Evolutionary conservation across 169 alveolate species (phyloP), one percentile per base, ranked within the genome.

Genomic region (Theileria sp.): DNA sequence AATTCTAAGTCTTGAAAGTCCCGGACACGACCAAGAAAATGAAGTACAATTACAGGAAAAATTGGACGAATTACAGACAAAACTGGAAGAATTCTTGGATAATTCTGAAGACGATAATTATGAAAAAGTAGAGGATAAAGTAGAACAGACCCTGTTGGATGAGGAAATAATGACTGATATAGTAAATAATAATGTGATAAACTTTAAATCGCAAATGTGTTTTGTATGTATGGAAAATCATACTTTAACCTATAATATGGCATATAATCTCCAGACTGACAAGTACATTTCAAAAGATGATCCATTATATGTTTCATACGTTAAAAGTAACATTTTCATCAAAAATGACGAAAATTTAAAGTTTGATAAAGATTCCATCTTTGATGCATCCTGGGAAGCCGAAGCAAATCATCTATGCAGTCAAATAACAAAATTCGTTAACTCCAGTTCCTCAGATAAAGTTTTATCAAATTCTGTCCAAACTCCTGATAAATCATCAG

Each of bases 371-470:
- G 76, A 36, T 8, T 80, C 90, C 23, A n/a, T 50, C 26, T 36
- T 54, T 32, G 90, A 84, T 25, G 90, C 82, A 3, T 84, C 90
- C 61, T 84, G 86, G 90, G 86, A 76, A 12, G 77, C 61, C 32
- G 90, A 84, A 61, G 30, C 90, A n/a, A 38, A 65, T 36, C 83
- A 75, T 17, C 74, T 67, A 6, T 44, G 83, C 61, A 65, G 54
- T 23, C 75, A 73, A 13, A 21, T 82, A 12, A 56, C 28, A 54
- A 32, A 9, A 19, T 60, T 82, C 25, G 38, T 44, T 25, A 54
- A 28, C 49, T 13, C 74, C 5, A 44, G 3, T 8, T 44, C 54
- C 4, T 8, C 54, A 4, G 1, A 44, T 10, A 44, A 44, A 3
- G 8, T 5, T 44, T 44, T 44, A 44, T 44, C 17, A 44, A 44